Conservation (phyloP, 2,329 filamentous ascomycete species). For the Periconia sp. region DNA sequence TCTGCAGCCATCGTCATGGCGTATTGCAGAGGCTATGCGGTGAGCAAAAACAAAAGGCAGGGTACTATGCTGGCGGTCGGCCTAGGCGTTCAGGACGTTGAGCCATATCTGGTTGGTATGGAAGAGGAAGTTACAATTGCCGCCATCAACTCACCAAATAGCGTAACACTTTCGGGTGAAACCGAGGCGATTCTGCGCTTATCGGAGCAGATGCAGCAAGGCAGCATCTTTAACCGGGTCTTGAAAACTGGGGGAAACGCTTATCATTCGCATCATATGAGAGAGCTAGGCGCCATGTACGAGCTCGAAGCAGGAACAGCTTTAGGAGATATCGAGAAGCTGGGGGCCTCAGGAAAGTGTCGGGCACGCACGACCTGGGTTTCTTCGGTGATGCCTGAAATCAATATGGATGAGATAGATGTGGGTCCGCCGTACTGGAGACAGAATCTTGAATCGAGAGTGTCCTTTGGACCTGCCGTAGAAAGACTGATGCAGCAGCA, state of each 20-base stretch:
- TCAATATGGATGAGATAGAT: not conserved
- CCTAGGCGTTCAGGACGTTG: not conserved
- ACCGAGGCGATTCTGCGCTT: constrained; percentile 32
- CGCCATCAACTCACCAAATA: constrained; percentile 37
- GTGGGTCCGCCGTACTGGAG: constrained; percentile 17
- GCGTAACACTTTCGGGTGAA: constrained; percentile 50
- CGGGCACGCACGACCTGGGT: constrained; percentile 7
- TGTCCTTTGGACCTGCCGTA: constrained; percentile 16
- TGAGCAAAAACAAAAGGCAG: not conserved
- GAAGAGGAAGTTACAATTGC: no score
- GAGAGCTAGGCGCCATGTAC: constrained; percentile 19
- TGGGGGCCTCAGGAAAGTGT: not conserved
- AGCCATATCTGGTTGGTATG: not conserved
- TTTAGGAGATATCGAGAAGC: not conserved
- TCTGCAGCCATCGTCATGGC: constrained; percentile 22
- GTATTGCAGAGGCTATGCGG: constrained; percentile 15
- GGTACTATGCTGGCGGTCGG: constrained; percentile 9
- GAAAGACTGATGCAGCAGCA: not conserved
- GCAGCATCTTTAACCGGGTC: constrained; percentile 17
- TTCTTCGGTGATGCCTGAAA: constrained; percentile 11
- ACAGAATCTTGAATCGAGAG: constrained; percentile 19
- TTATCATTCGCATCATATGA: constrained; percentile 50
- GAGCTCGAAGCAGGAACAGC: not conserved
- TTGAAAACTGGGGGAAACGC: constrained; percentile 40
- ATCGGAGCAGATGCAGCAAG: not conserved